Conservation (phyloP, 306 rosid genomes). For the Ochetophila trinervis region DNA sequence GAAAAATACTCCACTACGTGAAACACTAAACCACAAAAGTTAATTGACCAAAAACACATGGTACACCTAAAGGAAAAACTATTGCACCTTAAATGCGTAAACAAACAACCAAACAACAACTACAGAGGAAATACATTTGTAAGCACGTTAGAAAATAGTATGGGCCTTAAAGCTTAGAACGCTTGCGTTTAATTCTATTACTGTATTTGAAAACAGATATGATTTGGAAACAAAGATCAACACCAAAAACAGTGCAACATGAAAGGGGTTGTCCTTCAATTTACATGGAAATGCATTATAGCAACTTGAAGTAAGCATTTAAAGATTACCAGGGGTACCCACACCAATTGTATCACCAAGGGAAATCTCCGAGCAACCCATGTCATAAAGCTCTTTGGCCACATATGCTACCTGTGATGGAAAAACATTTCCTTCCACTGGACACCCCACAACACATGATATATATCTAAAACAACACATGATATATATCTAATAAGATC, state of each 20-base stretch:
- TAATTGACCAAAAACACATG: background rate
- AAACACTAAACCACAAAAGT: constrained; percentile 10
- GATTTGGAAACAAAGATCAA: background rate
- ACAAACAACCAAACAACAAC: background rate
- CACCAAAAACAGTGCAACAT: background rate
- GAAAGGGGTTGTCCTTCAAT: constrained; percentile 9
- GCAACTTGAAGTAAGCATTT: background rate
- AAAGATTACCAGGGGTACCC: constrained; percentile 85
- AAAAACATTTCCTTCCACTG: constrained; percentile 73
- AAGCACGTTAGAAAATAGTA: no score
- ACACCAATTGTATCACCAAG: constrained; percentile 96
- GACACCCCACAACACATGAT: constrained; percentile 95
- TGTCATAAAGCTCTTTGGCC: constrained; percentile 68
- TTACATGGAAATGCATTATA: background rate
- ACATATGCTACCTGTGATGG: constrained; percentile 79
- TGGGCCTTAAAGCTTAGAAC: no score
- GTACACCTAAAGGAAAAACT: background rate
- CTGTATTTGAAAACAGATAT: background rate
- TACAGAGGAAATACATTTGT: background rate
- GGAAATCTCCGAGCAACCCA: constrained; percentile 93
- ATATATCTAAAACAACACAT: constrained; percentile 86
- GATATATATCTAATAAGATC: constrained; percentile 63
- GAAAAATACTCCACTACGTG: background rate
- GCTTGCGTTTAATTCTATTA: background rate
- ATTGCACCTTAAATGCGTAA: background rate